Conservation (phyloP, 2,329 filamentous ascomycete genomes). For the Fusarium gaditjirri region DNA sequence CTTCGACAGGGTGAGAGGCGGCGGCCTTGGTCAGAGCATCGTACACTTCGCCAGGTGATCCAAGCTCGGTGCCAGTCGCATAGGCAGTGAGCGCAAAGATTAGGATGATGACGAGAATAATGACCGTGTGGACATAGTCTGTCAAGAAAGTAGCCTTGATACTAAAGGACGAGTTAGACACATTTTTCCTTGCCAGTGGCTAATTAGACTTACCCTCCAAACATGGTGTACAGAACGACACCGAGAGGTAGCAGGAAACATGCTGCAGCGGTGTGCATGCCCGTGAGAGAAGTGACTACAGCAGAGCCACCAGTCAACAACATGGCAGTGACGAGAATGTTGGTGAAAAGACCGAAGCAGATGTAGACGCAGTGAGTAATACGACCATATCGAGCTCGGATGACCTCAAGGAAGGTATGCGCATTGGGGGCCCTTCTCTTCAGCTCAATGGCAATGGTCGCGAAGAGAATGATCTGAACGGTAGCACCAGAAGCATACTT, state of each 20-base stretch:
- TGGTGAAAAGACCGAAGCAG: slow-evolving; percentile 83
- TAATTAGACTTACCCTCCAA: slow-evolving; percentile 57
- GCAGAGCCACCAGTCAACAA: slow-evolving; percentile 79
- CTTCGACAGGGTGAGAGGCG: slow-evolving; percentile 75
- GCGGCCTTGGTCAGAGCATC: slow-evolving; percentile 79
- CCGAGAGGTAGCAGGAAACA: slow-evolving; percentile 86
- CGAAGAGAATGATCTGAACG: slow-evolving; percentile 89
- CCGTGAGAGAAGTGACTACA: slow-evolving; percentile 63
- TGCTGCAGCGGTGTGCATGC: slow-evolving; percentile 74
- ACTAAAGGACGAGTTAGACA: slow-evolving; percentile 45
- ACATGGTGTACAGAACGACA: slow-evolving; percentile 76
- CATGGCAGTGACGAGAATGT: slow-evolving; percentile 90
- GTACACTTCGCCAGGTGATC: slow-evolving; percentile 81
- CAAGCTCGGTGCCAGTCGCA: slow-evolving; percentile 75
- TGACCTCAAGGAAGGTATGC: slow-evolving; percentile 85
- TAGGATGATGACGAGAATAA: slow-evolving; percentile 85
- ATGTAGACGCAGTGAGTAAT: slow-evolving; percentile 81
- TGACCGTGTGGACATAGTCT: slow-evolving; percentile 84
- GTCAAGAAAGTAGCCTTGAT: slow-evolving; percentile 91
- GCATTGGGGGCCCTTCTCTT: slow-evolving; percentile 90
- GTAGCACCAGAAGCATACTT: slow-evolving; percentile 72
- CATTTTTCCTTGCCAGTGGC: fast-evolving
- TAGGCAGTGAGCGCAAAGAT: slow-evolving; percentile 87
- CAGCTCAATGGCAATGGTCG: slow-evolving; percentile 88
- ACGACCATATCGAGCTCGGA: slow-evolving; percentile 78